Percentiles rank a stretch among this genome's conserved stretches.
These are phyloP conservation scores for Tricholoma terreum DNA, from an alignment of 768 basidiomycete genomes.

Conservation along the genomic window DNA sequence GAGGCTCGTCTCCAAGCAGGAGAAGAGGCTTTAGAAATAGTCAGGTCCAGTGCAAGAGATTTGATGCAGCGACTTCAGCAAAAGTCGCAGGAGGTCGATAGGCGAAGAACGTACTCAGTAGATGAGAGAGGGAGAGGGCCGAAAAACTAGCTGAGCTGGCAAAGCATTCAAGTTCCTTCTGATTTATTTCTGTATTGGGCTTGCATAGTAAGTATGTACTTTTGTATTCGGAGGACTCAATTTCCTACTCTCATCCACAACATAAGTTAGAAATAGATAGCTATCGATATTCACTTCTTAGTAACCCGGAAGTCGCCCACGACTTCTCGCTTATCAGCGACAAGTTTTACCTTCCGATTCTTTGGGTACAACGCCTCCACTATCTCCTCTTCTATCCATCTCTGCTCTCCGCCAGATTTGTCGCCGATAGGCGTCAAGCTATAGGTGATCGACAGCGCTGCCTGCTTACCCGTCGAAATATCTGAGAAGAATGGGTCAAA, in stretches of 20 bases:
- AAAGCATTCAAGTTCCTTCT: background rate
- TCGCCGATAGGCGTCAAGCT: constrained; percentile 63
- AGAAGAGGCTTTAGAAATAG: constrained; percentile 46
- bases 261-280: too few species aligned
- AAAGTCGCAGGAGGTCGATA: constrained; percentile 73
- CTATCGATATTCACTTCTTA: too few species aligned
- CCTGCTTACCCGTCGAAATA: constrained; percentile 93
- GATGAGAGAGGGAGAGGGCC: constrained; percentile 70
- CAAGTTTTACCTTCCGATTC: constrained; percentile 54
- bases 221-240: too few species aligned
- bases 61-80: constrained; percentile 62
- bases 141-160: constrained; percentile 42
- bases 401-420: constrained; percentile 26
- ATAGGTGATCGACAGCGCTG: constrained; percentile 86
- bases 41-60: constrained; percentile 51
- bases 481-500: constrained; percentile 38
- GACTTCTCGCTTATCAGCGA: constrained; percentile 45
- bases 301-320: constrained; percentile 36
- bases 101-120: constrained; percentile 57
- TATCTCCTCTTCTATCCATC: constrained; percentile 62
- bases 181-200: background rate
- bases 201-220: background rate
- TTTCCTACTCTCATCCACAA: too few species aligned
- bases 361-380: constrained; percentile 61
- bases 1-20: constrained; percentile 45